Percentiles rank a stretch among this genome's conserved stretches.
Conservation (phyloP, 2,329 filamentous ascomycete genomes). For the Monosporascus sp. region DNA sequence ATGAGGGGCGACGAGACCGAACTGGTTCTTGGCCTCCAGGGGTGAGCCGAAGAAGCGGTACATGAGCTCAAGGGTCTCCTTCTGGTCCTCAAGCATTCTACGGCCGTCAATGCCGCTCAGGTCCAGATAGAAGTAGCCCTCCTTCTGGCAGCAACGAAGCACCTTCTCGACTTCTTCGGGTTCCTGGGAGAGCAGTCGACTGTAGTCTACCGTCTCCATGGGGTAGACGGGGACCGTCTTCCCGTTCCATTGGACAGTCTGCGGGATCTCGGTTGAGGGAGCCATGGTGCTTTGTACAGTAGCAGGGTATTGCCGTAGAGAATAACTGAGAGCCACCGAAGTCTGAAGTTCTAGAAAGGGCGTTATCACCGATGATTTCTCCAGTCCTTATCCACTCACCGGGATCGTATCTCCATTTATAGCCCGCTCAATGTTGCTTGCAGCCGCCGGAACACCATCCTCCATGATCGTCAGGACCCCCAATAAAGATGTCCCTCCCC, state of each 20-base stretch:
- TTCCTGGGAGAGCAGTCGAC: conserved; percentile 46
- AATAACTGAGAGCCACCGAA: conserved; percentile 2
- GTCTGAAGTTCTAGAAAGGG: conserved; percentile 1
- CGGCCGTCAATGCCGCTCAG: conserved; percentile 47
- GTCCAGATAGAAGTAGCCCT: conserved; percentile 53
- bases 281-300: conserved; percentile 25
- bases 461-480: conserved; percentile 11
- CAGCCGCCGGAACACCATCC: conserved; percentile 13
- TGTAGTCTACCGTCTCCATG: conserved; percentile 48
- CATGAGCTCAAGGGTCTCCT: conserved; percentile 49
- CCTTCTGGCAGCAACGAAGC: conserved; percentile 40
- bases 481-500: conserved; percentile 15
- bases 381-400: conserved; percentile 1
- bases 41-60: conserved; percentile 49
- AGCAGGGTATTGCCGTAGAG: not conserved
- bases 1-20: conserved; percentile 47
- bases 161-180: conserved; percentile 47
- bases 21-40: conserved; percentile 51
- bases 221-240: conserved; percentile 43
- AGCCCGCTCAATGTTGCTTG: conserved; percentile 7
- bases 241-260: conserved; percentile 44
- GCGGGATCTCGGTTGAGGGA: conserved; percentile 31
- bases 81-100: conserved; percentile 45
- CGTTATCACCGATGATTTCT: conserved; percentile 1
- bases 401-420: conserved; percentile 11